Conservation (phyloP, 164 flowering plant genomes). For the Saururus chinensis region DNA sequence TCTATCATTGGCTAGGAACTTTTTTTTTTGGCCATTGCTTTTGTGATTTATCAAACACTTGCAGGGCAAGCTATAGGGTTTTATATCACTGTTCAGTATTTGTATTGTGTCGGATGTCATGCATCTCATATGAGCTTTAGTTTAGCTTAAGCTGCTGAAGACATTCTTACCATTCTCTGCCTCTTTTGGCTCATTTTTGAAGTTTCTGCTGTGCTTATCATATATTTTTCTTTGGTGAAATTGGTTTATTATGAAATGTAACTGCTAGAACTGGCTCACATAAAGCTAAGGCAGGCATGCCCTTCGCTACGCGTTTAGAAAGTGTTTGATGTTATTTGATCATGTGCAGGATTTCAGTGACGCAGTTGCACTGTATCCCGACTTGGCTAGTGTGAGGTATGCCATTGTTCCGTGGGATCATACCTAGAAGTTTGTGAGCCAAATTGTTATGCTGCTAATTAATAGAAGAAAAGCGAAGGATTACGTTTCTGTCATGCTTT, state of each 20-base stretch:
- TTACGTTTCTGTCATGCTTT: background rate
- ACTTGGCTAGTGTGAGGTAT: constrained; percentile 70
- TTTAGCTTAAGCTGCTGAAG: too few species aligned
- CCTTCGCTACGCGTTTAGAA: background rate
- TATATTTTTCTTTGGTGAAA: background rate
- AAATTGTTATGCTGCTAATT: too few species aligned
- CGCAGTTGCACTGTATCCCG: constrained; percentile 76
- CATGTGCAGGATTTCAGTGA: constrained; percentile 65
- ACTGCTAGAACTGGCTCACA: background rate
- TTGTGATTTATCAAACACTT: background rate
- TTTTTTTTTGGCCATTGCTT: background rate
- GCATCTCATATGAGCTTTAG: too few species aligned
- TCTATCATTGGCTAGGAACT: background rate
- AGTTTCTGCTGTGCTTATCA: background rate
- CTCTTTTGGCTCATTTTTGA: too few species aligned
- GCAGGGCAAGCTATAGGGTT: background rate
- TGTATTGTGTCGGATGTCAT: too few species aligned
- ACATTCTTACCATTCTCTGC: too few species aligned
- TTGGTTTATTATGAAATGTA: background rate
- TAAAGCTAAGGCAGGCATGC: background rate
- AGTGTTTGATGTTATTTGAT: background rate
- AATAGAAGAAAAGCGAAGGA: too few species aligned
- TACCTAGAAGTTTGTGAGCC: background rate
- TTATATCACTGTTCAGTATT: too few species aligned
- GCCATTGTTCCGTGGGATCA: background rate